Evolutionary conservation across 352 stramenopile genomes (phyloP).

Genomic region (Pythium aristosporum): DNA sequence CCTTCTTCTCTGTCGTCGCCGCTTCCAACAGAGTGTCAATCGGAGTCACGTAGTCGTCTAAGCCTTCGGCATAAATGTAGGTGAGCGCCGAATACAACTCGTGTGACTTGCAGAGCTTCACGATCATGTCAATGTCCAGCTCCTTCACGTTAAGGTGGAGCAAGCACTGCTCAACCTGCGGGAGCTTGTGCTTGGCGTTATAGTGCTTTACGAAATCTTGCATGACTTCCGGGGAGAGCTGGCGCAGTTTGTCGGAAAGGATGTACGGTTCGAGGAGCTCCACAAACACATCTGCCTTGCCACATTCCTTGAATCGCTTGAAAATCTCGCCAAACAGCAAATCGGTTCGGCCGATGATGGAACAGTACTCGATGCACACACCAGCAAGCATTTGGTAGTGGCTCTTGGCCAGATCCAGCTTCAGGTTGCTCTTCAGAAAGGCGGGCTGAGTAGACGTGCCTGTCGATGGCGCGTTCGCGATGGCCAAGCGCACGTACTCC

Average conservation of each 20-base stretch:
- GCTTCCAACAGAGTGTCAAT: conserved; percentile 90
- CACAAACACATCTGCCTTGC: conserved; percentile 89
- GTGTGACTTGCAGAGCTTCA: conserved; percentile 91
- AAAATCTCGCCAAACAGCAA: conserved; percentile 89
- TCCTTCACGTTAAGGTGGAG: conserved; percentile 93
- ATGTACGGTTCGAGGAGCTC: conserved; percentile 95
- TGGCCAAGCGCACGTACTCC: conserved; percentile 87
- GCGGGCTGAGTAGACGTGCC: conserved; percentile 30
- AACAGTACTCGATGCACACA: conserved; percentile 96
- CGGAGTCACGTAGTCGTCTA: conserved; percentile 91
- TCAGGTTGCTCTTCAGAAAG: conserved; percentile 64
- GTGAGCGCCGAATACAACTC: conserved; percentile 93
- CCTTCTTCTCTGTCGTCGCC: conserved; percentile 50
- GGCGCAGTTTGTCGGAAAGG: conserved; percentile 90
- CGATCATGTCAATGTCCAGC: conserved; percentile 93
- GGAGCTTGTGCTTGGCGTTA: conserved; percentile 80
- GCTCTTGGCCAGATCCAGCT: conserved; percentile 89
- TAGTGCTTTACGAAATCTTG: conserved; percentile 93
- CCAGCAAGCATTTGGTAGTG: conserved; percentile 96
- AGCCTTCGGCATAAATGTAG: conserved; percentile 93
- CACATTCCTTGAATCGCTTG: conserved; percentile 77
- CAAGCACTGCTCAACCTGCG: conserved; percentile 92
- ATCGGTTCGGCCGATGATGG: conserved; percentile 84
- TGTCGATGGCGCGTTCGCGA: conserved; percentile 69
- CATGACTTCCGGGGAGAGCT: conserved; percentile 91